These are phyloP conservation scores for Funneliformis mosseae DNA, from an alignment of 192 early-diverging fungal species.

Conservation along the genomic window DNA sequence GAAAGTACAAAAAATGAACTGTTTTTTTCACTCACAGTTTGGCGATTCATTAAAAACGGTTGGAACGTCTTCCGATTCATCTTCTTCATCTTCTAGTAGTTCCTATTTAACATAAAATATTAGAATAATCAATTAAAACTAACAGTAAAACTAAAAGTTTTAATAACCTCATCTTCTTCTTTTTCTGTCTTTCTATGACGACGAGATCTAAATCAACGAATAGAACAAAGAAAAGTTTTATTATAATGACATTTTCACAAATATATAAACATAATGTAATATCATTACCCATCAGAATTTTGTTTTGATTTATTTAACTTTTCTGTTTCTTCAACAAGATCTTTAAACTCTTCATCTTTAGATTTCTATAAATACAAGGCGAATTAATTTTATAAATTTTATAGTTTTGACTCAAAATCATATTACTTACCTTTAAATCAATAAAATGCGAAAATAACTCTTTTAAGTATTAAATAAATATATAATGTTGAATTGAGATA, in stretches of 20 bases:
- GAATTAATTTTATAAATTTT: neutral
- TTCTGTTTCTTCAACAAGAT: conserved; percentile 52
- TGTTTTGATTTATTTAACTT: conserved; percentile 34
- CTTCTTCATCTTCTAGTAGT: conserved; percentile 80
- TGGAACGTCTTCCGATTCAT: conserved; percentile 51
- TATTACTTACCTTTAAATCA: conserved; percentile 47
- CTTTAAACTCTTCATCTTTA: conserved; percentile 58
- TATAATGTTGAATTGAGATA: neutral
- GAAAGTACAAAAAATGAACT: neutral
- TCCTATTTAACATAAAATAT: conserved; percentile 56
- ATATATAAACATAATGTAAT: neutral
- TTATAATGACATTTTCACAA: neutral
- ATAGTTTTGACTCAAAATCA: neutral
- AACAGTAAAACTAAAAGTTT: neutral
- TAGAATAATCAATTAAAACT: neutral
- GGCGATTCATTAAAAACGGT: conserved; percentile 91
- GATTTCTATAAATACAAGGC: conserved; percentile 34
- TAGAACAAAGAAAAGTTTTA: neutral
- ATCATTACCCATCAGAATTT: conserved; percentile 47
- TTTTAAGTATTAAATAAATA: neutral
- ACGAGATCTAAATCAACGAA: conserved; percentile 55
- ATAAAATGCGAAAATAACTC: conserved; percentile 70
- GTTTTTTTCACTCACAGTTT: conserved; percentile 54
- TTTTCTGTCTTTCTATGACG: conserved; percentile 94
- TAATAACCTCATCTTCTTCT: conserved; percentile 75